Evolutionary conservation across 2,329 filamentous ascomycete genomes (phyloP).

Genomic region (Fusarium guadeloupense): DNA sequence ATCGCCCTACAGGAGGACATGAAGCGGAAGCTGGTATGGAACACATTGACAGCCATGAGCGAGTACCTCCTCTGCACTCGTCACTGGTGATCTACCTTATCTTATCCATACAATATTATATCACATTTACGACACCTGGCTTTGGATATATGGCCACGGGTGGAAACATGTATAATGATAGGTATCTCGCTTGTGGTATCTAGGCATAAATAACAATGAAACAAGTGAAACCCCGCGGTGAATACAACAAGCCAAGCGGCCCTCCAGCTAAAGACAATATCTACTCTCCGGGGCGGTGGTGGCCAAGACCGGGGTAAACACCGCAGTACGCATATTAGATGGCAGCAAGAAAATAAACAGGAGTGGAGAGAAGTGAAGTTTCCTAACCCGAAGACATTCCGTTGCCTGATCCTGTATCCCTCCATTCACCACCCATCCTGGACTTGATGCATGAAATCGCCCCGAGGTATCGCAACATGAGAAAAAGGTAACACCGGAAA

Average conservation of each 20-base stretch:
- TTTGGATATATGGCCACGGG: slow-evolving; percentile 6
- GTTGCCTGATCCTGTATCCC: slow-evolving; percentile 27
- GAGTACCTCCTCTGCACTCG: slow-evolving; percentile 73
- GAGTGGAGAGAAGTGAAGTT: slow-evolving; percentile 30
- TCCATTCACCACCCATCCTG: slow-evolving; percentile 19
- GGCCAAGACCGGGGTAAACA: slow-evolving; percentile 5
- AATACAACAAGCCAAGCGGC: slow-evolving; percentile 37
- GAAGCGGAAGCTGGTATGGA: slow-evolving; percentile 84
- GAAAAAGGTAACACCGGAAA: slow-evolving; percentile 32
- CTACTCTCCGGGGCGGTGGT: slow-evolving; percentile 18
- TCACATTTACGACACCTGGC: neutral
- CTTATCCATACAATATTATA: neutral
- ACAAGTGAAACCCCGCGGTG: slow-evolving; percentile 40
- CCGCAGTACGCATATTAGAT: slow-evolving; percentile 15
- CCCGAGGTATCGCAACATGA: slow-evolving; percentile 40
- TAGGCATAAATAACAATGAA: slow-evolving; percentile 42
- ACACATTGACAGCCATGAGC: slow-evolving; percentile 69
- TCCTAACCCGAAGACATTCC: slow-evolving; percentile 23
- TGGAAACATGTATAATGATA: slow-evolving; percentile 29
- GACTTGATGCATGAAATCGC: slow-evolving; percentile 19
- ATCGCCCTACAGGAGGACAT: slow-evolving; percentile 86
- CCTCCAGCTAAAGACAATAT: slow-evolving; percentile 23
- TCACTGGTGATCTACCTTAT: slow-evolving; percentile 67
- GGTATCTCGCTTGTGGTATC: slow-evolving; percentile 42
- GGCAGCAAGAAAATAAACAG: slow-evolving; percentile 20